Evolutionary conservation across 2,329 filamentous ascomycete genomes (phyloP), one percentile per base, ranked within the genome.

Genomic region (Hypoxylon rubiginosum): DNA sequence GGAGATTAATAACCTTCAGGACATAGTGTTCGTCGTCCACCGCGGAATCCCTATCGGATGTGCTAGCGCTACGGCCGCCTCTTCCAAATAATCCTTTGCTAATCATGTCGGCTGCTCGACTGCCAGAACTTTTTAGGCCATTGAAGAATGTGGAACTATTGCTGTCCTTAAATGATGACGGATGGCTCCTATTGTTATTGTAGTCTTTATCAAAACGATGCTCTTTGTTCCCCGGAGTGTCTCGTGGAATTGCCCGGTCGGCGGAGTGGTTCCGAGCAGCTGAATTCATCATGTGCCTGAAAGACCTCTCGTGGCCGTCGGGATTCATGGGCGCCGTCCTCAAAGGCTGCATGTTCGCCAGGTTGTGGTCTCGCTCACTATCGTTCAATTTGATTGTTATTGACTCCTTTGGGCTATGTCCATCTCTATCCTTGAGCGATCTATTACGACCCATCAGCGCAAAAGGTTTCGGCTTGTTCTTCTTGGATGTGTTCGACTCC

Each of bases 71-170:
- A 59, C 92, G 86, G 19, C 86, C 86, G 70, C 90, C 85, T 79
- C 96, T 96, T 64, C 92, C 92, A 74, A 97, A 94, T 55, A 97
- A 85, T 9, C 91, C 91, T 75, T 94, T 95, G 70, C 92, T 91
- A 67, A 95, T 88, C 74, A 93, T 93, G 68, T 93, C 92, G 21
- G 92, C 92, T 58, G 92, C 91, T 72, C 90, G 91, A 54, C 87
- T 91, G 17, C 90, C 90, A 4, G 90, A 90, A 71, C 86, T 90
- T 70, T 91, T 92, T 49, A 96, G 81, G 61, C 91, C 93, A 69
- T 86, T 91, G 74, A 96, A 87, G 59, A 96, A 89, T 1, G 85
- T 84, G 50, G 80, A 83, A 9, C 89, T 83, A 50, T 85, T 88
- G 51, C 85, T 88, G 50, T 91, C 89, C 57, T 86, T 86, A 69